phyloP scores from a whole-genome alignment of 306 rosid genomes.

The Prunus davidiana region DNA sequence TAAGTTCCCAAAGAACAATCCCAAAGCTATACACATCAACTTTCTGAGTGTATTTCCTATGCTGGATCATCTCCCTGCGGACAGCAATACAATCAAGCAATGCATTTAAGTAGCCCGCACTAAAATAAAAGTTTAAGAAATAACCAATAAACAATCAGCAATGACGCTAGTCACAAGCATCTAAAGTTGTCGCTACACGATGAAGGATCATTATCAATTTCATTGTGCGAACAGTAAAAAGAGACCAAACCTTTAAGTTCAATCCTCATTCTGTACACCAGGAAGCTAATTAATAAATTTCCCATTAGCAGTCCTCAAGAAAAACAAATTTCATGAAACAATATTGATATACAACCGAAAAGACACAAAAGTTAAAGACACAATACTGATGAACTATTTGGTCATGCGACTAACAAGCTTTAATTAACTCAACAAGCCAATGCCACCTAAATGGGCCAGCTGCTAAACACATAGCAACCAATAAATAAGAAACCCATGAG shows the following conservation, averaged over 20 bases:
- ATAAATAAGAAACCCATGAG: background rate
- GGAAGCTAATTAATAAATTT: background rate
- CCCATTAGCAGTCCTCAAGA: background rate
- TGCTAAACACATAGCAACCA: background rate
- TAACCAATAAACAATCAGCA: background rate
- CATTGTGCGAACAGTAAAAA: background rate
- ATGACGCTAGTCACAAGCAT: background rate
- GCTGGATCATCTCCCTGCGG: slow-evolving; percentile 99
- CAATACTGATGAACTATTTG: background rate
- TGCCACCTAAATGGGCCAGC: background rate
- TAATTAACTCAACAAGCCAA: background rate
- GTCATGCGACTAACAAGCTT: background rate
- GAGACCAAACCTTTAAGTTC: background rate
- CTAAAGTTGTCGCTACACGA: background rate
- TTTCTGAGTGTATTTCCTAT: slow-evolving; percentile 92
- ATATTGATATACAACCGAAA: background rate
- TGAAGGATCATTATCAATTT: background rate
- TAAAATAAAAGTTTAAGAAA: slow-evolving; percentile 21
- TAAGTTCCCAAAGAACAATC: slow-evolving; percentile 97
- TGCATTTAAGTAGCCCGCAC: slow-evolving; percentile 22
- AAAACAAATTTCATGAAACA: background rate
- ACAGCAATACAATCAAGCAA: slow-evolving; percentile 14
- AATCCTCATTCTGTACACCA: background rate
- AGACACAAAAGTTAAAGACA: background rate
- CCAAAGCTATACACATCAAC: slow-evolving; percentile 98